Conservation (phyloP, 2,329 filamentous ascomycete species). For the Dryadomyces quercivorus region DNA sequence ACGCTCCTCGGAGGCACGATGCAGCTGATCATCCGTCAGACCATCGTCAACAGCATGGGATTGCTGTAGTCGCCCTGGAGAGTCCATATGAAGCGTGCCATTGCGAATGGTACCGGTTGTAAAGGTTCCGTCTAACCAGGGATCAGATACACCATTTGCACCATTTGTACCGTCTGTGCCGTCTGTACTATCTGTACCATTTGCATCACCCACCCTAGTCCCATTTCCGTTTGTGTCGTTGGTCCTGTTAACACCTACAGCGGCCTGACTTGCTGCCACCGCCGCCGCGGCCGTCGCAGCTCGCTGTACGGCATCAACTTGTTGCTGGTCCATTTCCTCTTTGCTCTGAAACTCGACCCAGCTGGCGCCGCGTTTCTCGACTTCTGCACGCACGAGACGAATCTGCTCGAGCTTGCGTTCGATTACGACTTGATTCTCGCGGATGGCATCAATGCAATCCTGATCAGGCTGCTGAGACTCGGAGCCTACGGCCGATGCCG, state of each 20-base stretch:
- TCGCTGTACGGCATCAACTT: constrained; percentile 5
- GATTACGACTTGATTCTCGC: constrained; percentile 60
- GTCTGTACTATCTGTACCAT: background rate
- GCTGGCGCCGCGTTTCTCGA: constrained; percentile 42
- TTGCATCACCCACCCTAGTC: background rate
- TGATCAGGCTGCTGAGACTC: constrained; percentile 36
- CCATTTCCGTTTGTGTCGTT: background rate
- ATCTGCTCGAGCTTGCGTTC: constrained; percentile 55
- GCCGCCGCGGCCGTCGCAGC: constrained; percentile 1
- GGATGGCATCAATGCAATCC: constrained; percentile 63
- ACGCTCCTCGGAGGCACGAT: constrained; percentile 40
- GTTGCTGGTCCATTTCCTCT: constrained; percentile 21
- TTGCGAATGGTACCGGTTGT: constrained; percentile 44
- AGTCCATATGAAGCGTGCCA: constrained; percentile 35
- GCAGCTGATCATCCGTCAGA: constrained; percentile 46
- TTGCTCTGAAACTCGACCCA: constrained; percentile 45
- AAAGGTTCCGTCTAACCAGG: constrained; percentile 54
- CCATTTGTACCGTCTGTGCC: background rate
- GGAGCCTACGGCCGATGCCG: constrained; percentile 20
- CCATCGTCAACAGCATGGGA: constrained; percentile 26
- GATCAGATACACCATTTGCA: constrained; percentile 13
- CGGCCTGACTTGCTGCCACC: background rate
- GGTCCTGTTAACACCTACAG: background rate
- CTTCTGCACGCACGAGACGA: constrained; percentile 49
- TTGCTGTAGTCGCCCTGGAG: constrained; percentile 3